Evolutionary conservation across 2,329 filamentous ascomycete species (phyloP), one percentile per base, ranked within the genome.

Genomic region (Cercospora zeae-maydis): DNA sequence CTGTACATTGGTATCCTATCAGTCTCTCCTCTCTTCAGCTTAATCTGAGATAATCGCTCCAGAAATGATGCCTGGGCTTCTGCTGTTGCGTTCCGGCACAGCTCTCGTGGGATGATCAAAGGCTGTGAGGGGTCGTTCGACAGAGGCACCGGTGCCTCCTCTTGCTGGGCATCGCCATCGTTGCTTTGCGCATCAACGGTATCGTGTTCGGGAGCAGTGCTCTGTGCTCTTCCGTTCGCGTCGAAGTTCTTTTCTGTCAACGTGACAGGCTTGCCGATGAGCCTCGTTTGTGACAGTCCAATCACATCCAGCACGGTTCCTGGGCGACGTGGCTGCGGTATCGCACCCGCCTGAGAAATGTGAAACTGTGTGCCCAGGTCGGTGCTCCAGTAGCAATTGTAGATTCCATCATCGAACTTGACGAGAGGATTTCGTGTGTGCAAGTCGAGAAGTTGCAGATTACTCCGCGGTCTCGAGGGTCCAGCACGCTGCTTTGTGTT

Each of bases 321-420:
- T 33, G 78, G 79, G 27, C 85, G 81, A 24, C 80, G 78, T n/a
- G 81, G 83, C 70, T 60, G 76, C 68, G 6, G 73, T 65, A 45
- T 76, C 65, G 39, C 72, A 68, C 65, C 82, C 77, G 65, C 81
- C 30, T 69, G 65, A 21, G 83, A 14, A 77, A 77, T 1, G 82
- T 83, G 72, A 70, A 97, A 88, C 45, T 96, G 84, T 0, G 92
- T 96, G 36, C 93, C 93, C 47, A 96, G 85, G 63, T 92, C 89
- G 65, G 90, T 86, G 10, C 86, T 84, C 93, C 93, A 98, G 51
- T 86, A 79, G 67, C 92, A 93, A 66, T 86, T 87, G 73, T 93
- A 95, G 21, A 96, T 80, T 65, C 88, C 85, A 31, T 89, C 90
- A 62, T 88, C 84, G 77, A 96, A 96, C 21, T 89, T 89, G 63